phyloP scores from a whole-genome alignment of 176 grass and related monocot species.

The Neostapfia colusana region DNA sequence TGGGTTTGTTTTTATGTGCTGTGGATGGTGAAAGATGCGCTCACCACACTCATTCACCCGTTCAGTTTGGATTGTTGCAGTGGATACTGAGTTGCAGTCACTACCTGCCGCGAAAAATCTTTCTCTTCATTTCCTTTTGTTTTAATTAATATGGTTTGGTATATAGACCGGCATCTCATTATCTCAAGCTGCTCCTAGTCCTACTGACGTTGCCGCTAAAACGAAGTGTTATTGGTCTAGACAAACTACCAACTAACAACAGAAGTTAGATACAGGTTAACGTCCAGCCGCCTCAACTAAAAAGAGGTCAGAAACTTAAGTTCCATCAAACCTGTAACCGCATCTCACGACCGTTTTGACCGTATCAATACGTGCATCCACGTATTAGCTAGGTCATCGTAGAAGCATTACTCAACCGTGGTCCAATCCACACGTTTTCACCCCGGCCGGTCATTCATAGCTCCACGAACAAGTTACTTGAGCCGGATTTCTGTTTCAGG shows the following conservation, averaged over 20 bases:
- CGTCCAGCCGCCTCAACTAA: not conserved
- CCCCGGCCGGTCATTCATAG: too few relatives aligned
- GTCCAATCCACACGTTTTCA: too few relatives aligned
- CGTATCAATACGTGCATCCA: too few relatives aligned
- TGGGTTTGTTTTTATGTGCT: not conserved
- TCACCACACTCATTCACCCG: constrained; percentile 16
- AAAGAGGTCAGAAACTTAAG: not conserved
- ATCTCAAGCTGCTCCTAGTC: not conserved
- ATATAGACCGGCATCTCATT: not conserved
- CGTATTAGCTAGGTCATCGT: too few relatives aligned
- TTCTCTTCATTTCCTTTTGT: not conserved
- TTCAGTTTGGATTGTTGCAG: not conserved
- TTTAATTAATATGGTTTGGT: not conserved
- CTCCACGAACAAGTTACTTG: too few relatives aligned
- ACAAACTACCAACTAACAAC: not conserved
- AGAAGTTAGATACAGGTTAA: not conserved
- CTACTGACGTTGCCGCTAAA: not conserved
- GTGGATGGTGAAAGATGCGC: constrained; percentile 44
- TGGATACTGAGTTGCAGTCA: constrained; percentile 12
- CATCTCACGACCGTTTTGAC: not conserved
- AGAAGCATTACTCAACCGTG: too few relatives aligned
- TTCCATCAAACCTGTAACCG: not conserved
- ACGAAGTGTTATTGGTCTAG: not conserved
- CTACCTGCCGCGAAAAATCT: not conserved
- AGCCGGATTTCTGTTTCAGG: too few relatives aligned